Base-by-base conservation (phyloP, 176 grass and related monocot species). In the Phragmites australis region DNA sequence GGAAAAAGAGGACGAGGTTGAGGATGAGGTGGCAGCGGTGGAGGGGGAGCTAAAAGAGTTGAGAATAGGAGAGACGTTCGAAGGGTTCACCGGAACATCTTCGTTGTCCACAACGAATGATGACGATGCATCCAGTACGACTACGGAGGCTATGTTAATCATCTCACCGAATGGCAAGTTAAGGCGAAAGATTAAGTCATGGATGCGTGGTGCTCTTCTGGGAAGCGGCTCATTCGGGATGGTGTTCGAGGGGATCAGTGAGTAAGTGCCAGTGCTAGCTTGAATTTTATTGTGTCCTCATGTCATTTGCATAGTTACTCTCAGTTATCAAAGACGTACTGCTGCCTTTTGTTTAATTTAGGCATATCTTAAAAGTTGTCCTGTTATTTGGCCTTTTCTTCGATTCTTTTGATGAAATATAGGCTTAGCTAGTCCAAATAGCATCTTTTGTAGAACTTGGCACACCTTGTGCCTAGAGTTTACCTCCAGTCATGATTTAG, bases 161-260 rank as follows among this genome's bases (percentile, higher is more conserved):
- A 83, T 99, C 53, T 99, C 96, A 5, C 96, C 93, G 0, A 99
- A 99, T 86, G 96, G 88, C 68, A 89, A 75, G 70, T 85, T 95
- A 69, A 95, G 89, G 86, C 84, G 79, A 29, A 93, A 68, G 84
- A 95, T 99, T 31, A 93, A 84, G 82, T 88, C 88, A 46, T 99
- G 97, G 97, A 86, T 76, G 81, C 87, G 81, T 34, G 97, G 97
- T 43, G 81, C 57, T 41, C 93, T 87, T 59, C 82, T 99, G 43
- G 97, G 97, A 50, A 93, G 86, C 15, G 97, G 97, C 67, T 99
- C 97, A 10, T 99, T 91, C 11, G 97, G 97, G 21, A 84, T 59
- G 17, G 97, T 99, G 74, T 95, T 91, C n/a, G 92, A 99, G 75
- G 97, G 87, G 55, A 95, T 95, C 70, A 99, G 93, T 68, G 97